Base-by-base conservation (phyloP, 2,329 filamentous ascomycete species). In the Fusarium oligoseptatum region DNA sequence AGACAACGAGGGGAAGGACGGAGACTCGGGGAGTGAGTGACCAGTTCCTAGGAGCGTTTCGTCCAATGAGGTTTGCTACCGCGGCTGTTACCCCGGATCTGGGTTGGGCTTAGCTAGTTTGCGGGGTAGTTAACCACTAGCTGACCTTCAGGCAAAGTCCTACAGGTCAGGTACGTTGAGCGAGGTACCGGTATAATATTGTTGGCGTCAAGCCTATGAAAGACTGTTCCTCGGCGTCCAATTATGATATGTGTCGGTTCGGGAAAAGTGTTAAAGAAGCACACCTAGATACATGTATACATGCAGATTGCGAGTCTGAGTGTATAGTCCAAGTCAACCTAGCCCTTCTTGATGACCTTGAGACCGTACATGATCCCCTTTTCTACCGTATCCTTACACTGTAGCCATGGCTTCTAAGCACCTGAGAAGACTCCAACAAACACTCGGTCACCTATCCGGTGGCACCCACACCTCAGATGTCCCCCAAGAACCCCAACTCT, bases 401-500 rank as follows among this genome's bases (percentile, higher is more conserved):
- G 17, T 41, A 41, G n/a, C 5, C 2, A 41, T 41, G 39, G 39
- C 39, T 6, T 15, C 34, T 15, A 36, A 36, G 34, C 6, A 7
- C 34, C 17, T 41, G 4, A 11, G 2, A 41, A 11, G 39, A 41
- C 39, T 41, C 39, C 39, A 41, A 6, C 39, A 41, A 41, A 41
- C 39, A 3, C 39, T 41, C 10, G 39, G 39, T n/a, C 39, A 41
- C 9, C 39, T 41, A 6, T 12, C 17, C 39, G 39, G 39, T 20
- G 39, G 10, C 39, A 8, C 39, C 4, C 17, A 3, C 9, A 10
- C 9, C 7, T 17, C 12, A 22, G n/a, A 50, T 50, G 45, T 4
- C 5, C 45, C 45, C 7, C 45, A 27, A 22, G 45, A 50, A 27
- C 9, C 14, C 1, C 81, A 55, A 29, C 27, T 55, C 11, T 55